phyloP scores from a whole-genome alignment of 129 eudicot genomes.

The Chrysanthemum seticuspe region DNA sequence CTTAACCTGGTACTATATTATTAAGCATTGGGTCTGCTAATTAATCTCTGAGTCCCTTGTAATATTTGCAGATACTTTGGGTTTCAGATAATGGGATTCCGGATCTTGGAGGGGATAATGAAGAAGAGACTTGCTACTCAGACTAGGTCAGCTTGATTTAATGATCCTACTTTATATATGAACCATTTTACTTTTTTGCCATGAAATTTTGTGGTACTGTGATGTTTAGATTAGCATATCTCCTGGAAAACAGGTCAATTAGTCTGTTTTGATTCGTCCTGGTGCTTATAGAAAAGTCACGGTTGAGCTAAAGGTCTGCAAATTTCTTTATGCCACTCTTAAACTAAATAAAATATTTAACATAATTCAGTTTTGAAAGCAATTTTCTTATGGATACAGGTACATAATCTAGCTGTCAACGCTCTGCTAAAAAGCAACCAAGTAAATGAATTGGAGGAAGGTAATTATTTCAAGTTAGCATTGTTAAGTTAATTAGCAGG shows the following conservation, averaged over 20 bases:
- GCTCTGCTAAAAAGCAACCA: too few species aligned
- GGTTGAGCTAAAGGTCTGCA: conserved; percentile 83
- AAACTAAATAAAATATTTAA: too few species aligned
- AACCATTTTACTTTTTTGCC: neutral
- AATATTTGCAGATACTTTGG: conserved; percentile 77
- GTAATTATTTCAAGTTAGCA: too few species aligned
- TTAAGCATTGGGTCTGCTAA: neutral
- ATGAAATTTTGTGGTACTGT: too few species aligned
- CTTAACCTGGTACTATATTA: neutral
- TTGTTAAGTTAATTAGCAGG: too few species aligned
- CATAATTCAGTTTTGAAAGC: too few species aligned
- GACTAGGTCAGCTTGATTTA: conserved; percentile 58
- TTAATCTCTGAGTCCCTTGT: conserved; percentile 10
- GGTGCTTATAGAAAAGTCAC: conserved; percentile 94
- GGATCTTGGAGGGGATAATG: conserved; percentile 84
- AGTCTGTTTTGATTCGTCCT: conserved; percentile 71
- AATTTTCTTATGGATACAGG: too few species aligned
- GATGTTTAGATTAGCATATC: conserved; percentile 17
- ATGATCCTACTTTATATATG: neutral
- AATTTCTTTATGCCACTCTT: neutral
- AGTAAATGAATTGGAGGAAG: too few species aligned
- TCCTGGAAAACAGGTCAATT: conserved; percentile 57
- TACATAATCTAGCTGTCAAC: too few species aligned
- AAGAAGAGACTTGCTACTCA: conserved; percentile 75
- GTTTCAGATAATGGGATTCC: conserved; percentile 92